phyloP scores from a whole-genome alignment of 192 early-diverging fungal species.

The Umbelopsis isabellina region DNA sequence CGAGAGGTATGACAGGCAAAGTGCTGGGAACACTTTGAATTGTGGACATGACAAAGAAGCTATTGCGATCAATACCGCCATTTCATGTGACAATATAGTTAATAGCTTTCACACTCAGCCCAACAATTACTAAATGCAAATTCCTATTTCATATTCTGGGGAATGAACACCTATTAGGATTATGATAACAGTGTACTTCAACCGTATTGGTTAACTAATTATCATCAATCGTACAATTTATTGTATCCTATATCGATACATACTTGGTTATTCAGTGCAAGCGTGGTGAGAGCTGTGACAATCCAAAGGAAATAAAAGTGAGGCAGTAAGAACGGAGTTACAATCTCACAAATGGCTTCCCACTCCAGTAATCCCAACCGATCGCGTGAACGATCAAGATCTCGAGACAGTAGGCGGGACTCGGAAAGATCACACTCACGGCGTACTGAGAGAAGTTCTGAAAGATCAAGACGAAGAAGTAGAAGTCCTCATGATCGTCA shows the following conservation, averaged over 20 bases:
- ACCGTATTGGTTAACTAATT: no score
- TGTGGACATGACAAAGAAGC: constrained; percentile 13
- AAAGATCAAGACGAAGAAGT: constrained; percentile 11
- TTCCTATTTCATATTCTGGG: no score
- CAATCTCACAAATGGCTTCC: constrained; percentile 13
- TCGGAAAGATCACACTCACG: background rate
- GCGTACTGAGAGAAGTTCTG: background rate
- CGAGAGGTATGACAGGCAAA: constrained; percentile 30
- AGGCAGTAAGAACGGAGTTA: background rate
- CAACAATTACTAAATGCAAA: no score
- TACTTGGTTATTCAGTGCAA: no score
- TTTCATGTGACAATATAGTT: background rate
- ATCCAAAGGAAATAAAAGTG: background rate
- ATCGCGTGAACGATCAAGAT: constrained; percentile 10
- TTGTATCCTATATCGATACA: no score
- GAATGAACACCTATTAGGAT: no score
- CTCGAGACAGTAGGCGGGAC: background rate
- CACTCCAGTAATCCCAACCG: constrained; percentile 12
- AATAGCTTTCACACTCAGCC: background rate
- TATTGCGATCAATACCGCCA: background rate
- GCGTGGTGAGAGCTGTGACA: no score
- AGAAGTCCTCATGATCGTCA: background rate
- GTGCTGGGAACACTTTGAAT: constrained; percentile 21
- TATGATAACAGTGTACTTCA: no score
- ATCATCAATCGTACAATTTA: no score